These are phyloP conservation scores for Pseudopyrenochaeta lycopersici DNA, from an alignment of 2,329 filamentous ascomycete genomes.

Conservation along the genomic window DNA sequence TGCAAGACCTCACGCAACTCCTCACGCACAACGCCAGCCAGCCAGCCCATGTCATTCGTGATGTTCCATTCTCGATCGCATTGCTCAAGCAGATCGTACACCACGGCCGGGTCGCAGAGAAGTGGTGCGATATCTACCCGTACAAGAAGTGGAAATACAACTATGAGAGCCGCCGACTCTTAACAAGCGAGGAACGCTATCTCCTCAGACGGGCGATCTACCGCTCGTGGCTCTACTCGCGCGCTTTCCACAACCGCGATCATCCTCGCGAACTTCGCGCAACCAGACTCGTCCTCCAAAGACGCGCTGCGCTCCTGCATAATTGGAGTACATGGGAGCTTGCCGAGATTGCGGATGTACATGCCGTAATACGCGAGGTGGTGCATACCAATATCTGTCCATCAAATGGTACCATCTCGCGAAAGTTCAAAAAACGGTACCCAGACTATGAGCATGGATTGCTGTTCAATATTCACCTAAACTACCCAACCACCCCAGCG, in stretches of 20 bases:
- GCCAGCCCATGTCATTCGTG: slow-evolving; percentile 63
- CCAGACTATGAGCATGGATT: slow-evolving; percentile 60
- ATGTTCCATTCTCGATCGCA: slow-evolving; percentile 62
- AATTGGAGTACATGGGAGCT: slow-evolving; percentile 66
- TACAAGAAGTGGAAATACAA: slow-evolving; percentile 70
- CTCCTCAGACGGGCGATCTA: slow-evolving; percentile 66
- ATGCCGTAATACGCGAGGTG: slow-evolving; percentile 64
- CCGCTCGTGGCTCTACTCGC: slow-evolving; percentile 67
- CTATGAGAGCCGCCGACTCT: slow-evolving; percentile 63
- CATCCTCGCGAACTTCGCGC: slow-evolving; percentile 62
- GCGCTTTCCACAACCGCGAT: slow-evolving; percentile 64
- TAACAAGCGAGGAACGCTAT: slow-evolving; percentile 60
- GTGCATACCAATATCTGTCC: slow-evolving; percentile 68
- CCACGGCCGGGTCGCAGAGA: slow-evolving; percentile 63
- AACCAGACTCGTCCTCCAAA: slow-evolving; percentile 56
- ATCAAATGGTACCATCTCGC: slow-evolving; percentile 67
- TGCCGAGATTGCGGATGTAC: slow-evolving; percentile 67
- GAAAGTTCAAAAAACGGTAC: slow-evolving; percentile 66
- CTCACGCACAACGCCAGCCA: slow-evolving; percentile 69
- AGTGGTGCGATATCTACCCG: slow-evolving; percentile 69
- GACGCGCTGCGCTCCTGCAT: slow-evolving; percentile 65
- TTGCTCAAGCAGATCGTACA: slow-evolving; percentile 65
- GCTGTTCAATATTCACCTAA: slow-evolving; percentile 63
- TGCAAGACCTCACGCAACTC: slow-evolving; percentile 67
- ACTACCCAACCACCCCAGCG: slow-evolving; percentile 53